Evolutionary conservation across 2,329 filamentous ascomycete species (phyloP).

Genomic region (Pseudocercospora eumusae): DNA sequence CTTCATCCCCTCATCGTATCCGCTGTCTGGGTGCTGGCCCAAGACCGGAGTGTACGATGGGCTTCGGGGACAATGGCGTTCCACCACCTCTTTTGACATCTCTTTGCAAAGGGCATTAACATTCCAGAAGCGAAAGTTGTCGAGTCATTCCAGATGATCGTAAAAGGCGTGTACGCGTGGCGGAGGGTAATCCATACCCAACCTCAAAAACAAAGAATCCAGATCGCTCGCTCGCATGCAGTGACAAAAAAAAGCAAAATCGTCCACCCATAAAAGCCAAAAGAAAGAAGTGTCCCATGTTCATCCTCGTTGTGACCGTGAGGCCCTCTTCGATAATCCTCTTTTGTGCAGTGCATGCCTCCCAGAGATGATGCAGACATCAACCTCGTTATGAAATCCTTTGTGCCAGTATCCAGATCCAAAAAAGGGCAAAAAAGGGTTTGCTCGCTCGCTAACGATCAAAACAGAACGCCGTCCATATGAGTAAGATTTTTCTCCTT

Average conservation of each 20-base stretch:
- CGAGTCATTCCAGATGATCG: constrained; percentile 26
- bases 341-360: constrained; percentile 23
- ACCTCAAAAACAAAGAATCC: neutral
- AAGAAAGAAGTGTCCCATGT: neutral
- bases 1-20: constrained; percentile 31
- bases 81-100: neutral
- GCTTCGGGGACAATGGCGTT: constrained; percentile 23
- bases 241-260: constrained; percentile 17
- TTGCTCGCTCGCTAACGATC: constrained; percentile 29
- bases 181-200: constrained; percentile 12
- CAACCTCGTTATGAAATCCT: constrained; percentile 19
- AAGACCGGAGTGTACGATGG: constrained; percentile 31
- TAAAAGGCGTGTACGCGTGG: constrained; percentile 24
- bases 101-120: constrained; percentile 17
- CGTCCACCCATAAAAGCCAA: neutral
- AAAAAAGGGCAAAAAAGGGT: constrained; percentile 17
- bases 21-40: constrained; percentile 25
- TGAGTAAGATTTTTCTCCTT: constrained; percentile 48
- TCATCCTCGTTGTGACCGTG: constrained; percentile 13
- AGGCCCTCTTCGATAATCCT: constrained; percentile 18
- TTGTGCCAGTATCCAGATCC: constrained; percentile 13
- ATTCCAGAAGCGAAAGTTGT: constrained; percentile 19
- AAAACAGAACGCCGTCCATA: constrained; percentile 55
- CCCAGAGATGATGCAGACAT: constrained; percentile 17
- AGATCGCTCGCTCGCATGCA: constrained; percentile 15